Conservation (phyloP, 179 eudicot species). For the Beta macrorhiza region DNA sequence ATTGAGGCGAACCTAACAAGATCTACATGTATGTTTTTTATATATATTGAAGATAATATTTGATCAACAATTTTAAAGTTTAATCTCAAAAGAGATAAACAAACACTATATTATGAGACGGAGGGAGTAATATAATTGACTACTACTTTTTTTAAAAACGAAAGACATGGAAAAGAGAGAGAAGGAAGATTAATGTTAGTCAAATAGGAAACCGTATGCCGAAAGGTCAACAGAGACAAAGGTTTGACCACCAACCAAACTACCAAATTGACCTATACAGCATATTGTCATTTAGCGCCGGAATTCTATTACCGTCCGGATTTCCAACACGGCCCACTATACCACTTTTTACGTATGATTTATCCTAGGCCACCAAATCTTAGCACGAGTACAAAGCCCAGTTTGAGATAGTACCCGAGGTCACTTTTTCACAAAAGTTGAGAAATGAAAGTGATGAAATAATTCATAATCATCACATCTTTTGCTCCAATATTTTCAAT, state of each 20-base stretch:
- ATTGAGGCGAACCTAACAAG: too few relatives aligned
- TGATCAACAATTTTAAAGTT: too few relatives aligned
- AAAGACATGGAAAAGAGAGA: background rate
- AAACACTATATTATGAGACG: too few relatives aligned
- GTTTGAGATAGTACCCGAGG: background rate
- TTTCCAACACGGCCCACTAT: conserved; percentile 11
- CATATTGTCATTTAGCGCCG: conserved; percentile 4
- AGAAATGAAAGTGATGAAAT: too few relatives aligned
- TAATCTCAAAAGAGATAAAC: too few relatives aligned
- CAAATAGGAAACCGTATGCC: background rate
- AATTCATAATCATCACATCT: too few relatives aligned
- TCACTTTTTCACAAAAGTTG: background rate
- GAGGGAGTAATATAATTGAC: too few relatives aligned
- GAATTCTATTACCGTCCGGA: background rate
- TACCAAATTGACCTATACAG: background rate
- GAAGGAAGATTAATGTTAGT: too few relatives aligned
- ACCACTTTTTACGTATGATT: background rate
- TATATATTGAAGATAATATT: too few relatives aligned
- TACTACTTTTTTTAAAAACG: background rate
- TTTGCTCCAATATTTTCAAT: too few relatives aligned
- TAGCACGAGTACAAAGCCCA: background rate
- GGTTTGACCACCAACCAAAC: conserved; percentile 19
- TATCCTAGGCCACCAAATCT: background rate
- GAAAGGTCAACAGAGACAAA: conserved; percentile 6
- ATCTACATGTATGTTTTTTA: too few relatives aligned